A percentile compares a stretch with the other conserved stretches of the same genome.
Conservation (phyloP, 1,139 yeast genomes). For the Suhomyces atakaporum region DNA sequence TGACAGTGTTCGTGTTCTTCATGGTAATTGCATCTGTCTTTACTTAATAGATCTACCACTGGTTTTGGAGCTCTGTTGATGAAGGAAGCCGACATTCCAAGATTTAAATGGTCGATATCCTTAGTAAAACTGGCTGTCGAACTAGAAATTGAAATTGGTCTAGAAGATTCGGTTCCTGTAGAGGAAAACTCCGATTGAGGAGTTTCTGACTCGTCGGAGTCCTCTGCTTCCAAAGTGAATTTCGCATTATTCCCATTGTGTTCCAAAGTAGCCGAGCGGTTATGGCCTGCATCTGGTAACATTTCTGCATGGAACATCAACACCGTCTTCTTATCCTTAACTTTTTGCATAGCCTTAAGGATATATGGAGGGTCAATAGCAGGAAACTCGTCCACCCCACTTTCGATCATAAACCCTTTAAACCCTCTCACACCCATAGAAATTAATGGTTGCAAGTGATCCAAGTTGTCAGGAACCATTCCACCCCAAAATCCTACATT, state of each 20-base stretch:
- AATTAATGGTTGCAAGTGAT: constrained; percentile 71
- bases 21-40: constrained; percentile 20
- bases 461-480: constrained; percentile 72
- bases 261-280: constrained; percentile 4
- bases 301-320: constrained; percentile 94
- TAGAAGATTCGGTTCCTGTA: not conserved
- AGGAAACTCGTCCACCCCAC: constrained; percentile 95
- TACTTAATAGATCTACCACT: constrained; percentile 33
- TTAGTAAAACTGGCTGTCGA: constrained; percentile 2
- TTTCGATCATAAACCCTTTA: constrained; percentile 86
- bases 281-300: constrained; percentile 43
- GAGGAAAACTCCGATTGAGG: constrained; percentile 1
- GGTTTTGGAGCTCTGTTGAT: constrained; percentile 43
- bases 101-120: constrained; percentile 38
- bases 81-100: constrained; percentile 51
- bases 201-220: constrained; percentile 1
- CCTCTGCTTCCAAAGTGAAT: constrained; percentile 4
- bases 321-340: constrained; percentile 64
- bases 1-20: constrained; percentile 36
- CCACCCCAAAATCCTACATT: constrained; percentile 98
- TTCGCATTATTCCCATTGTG: constrained; percentile 2
- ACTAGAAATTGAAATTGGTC: not conserved
- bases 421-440: constrained; percentile 88
- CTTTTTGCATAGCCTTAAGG: constrained; percentile 60
- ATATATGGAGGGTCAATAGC: constrained; percentile 68